These are phyloP conservation scores for Kodamaea derodonti DNA, from an alignment of 1,139 yeast species.

Conservation along the genomic window DNA sequence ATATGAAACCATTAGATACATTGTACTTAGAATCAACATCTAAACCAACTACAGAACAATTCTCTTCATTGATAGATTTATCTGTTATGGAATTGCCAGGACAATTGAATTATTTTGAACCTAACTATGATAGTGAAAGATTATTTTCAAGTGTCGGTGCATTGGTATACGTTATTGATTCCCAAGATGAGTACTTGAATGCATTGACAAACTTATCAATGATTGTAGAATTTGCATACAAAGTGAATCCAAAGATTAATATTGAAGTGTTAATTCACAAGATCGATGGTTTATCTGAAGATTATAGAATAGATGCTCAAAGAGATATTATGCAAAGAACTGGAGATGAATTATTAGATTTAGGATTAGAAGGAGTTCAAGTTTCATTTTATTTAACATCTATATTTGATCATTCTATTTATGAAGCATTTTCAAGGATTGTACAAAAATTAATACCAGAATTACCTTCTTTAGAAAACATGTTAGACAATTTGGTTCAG, in stretches of 20 bases:
- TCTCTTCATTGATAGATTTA: slow-evolving; percentile 75
- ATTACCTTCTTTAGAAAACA: slow-evolving; percentile 79
- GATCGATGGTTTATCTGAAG: slow-evolving; percentile 92
- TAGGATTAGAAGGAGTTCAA: slow-evolving; percentile 88
- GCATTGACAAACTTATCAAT: slow-evolving; percentile 86
- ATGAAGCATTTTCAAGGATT: slow-evolving; percentile 91
- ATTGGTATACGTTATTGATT: slow-evolving; percentile 87
- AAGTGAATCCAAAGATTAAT: slow-evolving; percentile 79
- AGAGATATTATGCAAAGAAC: slow-evolving; percentile 95
- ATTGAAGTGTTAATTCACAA: slow-evolving; percentile 93
- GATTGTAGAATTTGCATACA: slow-evolving; percentile 84
- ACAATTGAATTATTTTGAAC: slow-evolving; percentile 84
- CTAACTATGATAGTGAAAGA: slow-evolving; percentile 72
- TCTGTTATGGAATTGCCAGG: slow-evolving; percentile 97
- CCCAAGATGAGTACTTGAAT: slow-evolving; percentile 90
- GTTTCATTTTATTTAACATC: slow-evolving; percentile 89
- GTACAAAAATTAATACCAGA: slow-evolving; percentile 90
- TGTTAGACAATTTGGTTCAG: slow-evolving; percentile 84
- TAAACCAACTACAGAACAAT: slow-evolving; percentile 78
- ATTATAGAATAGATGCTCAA: slow-evolving; percentile 89
- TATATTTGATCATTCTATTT: slow-evolving; percentile 91
- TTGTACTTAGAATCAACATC: slow-evolving; percentile 86
- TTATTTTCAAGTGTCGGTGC: slow-evolving; percentile 87
- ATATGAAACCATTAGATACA: slow-evolving; percentile 95
- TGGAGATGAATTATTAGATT: slow-evolving; percentile 85